Conservation (phyloP, 352 stramenopile species). For the Phytopythium mirpurense region DNA sequence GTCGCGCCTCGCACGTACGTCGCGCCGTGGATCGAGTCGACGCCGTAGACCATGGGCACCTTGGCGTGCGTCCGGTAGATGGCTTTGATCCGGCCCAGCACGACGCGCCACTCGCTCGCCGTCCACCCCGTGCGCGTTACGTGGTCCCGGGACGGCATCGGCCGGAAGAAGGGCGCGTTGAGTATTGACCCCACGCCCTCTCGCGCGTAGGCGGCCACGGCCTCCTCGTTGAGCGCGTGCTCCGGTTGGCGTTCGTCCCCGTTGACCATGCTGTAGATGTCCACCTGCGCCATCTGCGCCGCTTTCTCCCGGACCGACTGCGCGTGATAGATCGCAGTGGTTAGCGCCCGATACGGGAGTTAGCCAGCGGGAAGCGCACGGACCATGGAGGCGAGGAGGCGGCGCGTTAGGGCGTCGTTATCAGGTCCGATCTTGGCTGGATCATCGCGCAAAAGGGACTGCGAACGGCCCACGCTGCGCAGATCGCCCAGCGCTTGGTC, state of each 20-base stretch:
- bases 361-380: background rate
- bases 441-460: background rate
- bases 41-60: slow-evolving; percentile 78
- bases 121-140: slow-evolving; percentile 46
- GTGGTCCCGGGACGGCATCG: slow-evolving; percentile 2
- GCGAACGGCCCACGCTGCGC: background rate
- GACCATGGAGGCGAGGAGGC: slow-evolving; percentile 1
- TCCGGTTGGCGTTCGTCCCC: slow-evolving; percentile 38
- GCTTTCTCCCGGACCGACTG: slow-evolving; percentile 62
- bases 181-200: slow-evolving; percentile 83
- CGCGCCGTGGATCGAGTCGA: slow-evolving; percentile 89
- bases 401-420: background rate
- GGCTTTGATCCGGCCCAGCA: slow-evolving; percentile 68
- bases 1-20: slow-evolving; percentile 85
- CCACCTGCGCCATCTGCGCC: slow-evolving; percentile 89
- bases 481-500: slow-evolving; percentile 13
- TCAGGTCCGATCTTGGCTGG: background rate
- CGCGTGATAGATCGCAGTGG: background rate
- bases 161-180: slow-evolving; percentile 61
- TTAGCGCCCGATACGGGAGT: no score
- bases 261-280: slow-evolving; percentile 83
- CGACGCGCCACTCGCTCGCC: slow-evolving; percentile 51
- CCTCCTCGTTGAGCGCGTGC: slow-evolving; percentile 41
- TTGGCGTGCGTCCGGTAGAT: slow-evolving; percentile 56
- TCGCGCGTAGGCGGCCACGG: slow-evolving; percentile 58